Base-by-base conservation (phyloP, 306 rosid genomes). In the Gynostemma pentaphyllum region DNA sequence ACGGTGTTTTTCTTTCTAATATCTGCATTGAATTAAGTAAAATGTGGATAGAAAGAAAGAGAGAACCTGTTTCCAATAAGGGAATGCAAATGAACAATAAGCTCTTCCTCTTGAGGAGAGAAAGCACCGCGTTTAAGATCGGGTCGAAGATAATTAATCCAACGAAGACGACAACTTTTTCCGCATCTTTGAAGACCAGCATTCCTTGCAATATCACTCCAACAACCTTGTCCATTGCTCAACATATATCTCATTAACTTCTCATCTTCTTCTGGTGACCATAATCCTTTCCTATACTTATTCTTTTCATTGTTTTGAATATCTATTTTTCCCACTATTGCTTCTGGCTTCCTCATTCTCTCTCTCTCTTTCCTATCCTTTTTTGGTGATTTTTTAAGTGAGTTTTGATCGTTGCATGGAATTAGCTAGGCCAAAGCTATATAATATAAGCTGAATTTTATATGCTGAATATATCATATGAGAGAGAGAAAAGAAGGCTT, bases 211-310 rank as follows among this genome's bases (percentile, higher is more conserved):
- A 87, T 80, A 72, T 91, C 96, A 79, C 87, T 87, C 97, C 97
- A 91, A 22, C 97, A 91, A 0, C 97, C 13, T 80, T 91, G 96
- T 45, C 96, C 97, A 57, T 85, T 67, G 64, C 49, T 91, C 63
- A 91, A 34, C 97, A 91, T 91, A 74, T 91, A 87, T 78, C 92
- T 83, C 70, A 91, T 69, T n/a, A 91, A 83, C 57, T 83, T 91
- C 81, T 91, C 96, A 37, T 91, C 98, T 76, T 91, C 98, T 69
- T 91, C 96, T 0, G 98, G 97, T 14, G 97, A 91, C 97, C 97
- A 91, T 63, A 91, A 41, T 1, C 97, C 97, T 27, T 91, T 91
- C 69, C 96, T 81, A 9, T 82, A 57, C 75, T 82, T 24, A 9
- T 47, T 59, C 68, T 63, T 73, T 51, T 69, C 76, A 1, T 12